Evolutionary conservation across 371 early-diverging fungal genomes (phyloP).

Genomic region (Mortierella sp.): DNA sequence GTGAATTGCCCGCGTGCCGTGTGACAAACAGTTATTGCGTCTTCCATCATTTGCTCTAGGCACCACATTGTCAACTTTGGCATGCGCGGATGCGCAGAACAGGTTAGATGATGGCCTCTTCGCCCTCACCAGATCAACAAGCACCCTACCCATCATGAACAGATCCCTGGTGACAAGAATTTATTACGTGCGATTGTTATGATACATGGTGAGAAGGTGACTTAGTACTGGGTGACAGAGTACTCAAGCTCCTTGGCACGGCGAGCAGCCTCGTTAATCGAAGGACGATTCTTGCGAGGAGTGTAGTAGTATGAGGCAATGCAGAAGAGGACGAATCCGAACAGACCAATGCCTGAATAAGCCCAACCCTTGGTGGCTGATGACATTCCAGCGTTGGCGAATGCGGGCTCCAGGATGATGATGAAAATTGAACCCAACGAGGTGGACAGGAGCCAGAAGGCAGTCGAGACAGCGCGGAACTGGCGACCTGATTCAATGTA

Average conservation of each 20-base stretch:
- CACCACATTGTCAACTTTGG: too few species aligned
- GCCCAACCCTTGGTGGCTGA: conserved; percentile 33
- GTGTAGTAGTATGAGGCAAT: conserved; percentile 28
- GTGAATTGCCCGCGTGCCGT: too few species aligned
- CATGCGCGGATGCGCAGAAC: too few species aligned
- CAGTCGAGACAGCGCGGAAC: conserved; percentile 58
- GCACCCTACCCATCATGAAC: too few species aligned
- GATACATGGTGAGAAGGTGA: neutral
- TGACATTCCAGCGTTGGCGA: conserved; percentile 7
- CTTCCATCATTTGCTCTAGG: too few species aligned
- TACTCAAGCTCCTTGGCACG: conserved; percentile 42
- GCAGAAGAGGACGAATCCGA: conserved; percentile 36
- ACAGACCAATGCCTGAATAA: conserved; percentile 47
- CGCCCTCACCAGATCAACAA: too few species aligned
- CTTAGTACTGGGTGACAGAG: conserved; percentile 21
- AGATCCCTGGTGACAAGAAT: too few species aligned
- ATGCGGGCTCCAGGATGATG: conserved; percentile 39
- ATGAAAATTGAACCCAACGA: conserved; percentile 55
- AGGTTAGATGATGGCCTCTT: too few species aligned
- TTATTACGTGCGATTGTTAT: neutral
- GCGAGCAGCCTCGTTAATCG: conserved; percentile 49
- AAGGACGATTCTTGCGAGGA: conserved; percentile 42
- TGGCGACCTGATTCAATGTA: conserved; percentile 65
- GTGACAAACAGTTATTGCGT: too few species aligned
- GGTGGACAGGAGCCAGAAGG: conserved; percentile 60